phyloP scores from a whole-genome alignment of 2,329 filamentous ascomycete species.

The Nemania sp. region DNA sequence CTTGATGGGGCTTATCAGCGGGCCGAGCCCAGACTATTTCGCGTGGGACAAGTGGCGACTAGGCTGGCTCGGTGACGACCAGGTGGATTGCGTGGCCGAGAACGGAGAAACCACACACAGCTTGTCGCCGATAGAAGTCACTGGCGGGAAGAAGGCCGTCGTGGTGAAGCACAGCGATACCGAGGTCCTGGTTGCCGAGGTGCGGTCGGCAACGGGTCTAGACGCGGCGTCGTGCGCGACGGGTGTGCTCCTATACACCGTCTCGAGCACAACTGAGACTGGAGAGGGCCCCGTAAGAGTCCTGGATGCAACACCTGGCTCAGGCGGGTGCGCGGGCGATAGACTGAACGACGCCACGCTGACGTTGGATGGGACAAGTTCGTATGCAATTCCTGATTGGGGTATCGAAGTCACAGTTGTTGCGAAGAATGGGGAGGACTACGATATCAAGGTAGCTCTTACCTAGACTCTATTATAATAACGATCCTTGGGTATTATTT shows the following conservation, averaged over 20 bases:
- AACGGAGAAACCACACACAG: constrained; percentile 36
- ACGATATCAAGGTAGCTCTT: constrained; percentile 26
- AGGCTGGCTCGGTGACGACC: constrained; percentile 42
- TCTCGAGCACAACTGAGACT: constrained; percentile 36
- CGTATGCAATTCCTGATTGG: constrained; percentile 31
- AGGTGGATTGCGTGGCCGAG: constrained; percentile 39
- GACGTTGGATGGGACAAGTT: constrained; percentile 24
- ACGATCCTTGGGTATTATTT: too few relatives aligned
- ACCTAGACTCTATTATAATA: not conserved
- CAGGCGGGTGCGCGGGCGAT: constrained; percentile 36
- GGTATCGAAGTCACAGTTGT: constrained; percentile 33
- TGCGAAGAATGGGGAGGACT: constrained; percentile 20
- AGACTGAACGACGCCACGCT: constrained; percentile 42
- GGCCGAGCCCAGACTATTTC: constrained; percentile 42
- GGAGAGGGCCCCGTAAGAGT: constrained; percentile 41
- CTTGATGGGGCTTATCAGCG: constrained; percentile 43
- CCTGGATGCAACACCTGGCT: constrained; percentile 38
- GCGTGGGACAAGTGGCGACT: constrained; percentile 46
- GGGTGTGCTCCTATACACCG: constrained; percentile 43
- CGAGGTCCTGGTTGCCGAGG: constrained; percentile 40
- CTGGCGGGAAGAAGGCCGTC: constrained; percentile 34
- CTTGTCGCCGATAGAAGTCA: constrained; percentile 30
- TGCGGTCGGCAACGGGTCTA: constrained; percentile 32
- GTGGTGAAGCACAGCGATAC: constrained; percentile 34
- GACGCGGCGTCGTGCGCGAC: constrained; percentile 37